Percentiles rank a stretch among this genome's conserved stretches.
These are phyloP conservation scores for Beta lomatogona DNA, from an alignment of 179 eudicot species.

Conservation along the genomic window DNA sequence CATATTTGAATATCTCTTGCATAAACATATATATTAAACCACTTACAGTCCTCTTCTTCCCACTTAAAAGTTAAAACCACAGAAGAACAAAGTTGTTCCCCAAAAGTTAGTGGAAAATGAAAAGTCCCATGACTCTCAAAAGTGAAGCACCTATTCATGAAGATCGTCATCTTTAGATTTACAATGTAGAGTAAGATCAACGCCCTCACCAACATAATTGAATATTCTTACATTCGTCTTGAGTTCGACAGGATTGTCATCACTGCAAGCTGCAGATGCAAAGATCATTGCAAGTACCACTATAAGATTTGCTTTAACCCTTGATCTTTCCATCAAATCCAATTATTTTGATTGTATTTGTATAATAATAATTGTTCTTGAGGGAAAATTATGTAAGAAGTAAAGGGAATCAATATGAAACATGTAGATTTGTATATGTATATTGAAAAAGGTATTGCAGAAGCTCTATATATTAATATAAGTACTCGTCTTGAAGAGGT, in stretches of 20 bases:
- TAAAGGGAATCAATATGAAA: not conserved
- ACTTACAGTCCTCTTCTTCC: not conserved
- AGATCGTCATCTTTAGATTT: constrained; percentile 31
- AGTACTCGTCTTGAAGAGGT: not conserved
- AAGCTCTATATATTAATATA: not conserved
- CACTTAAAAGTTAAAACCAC: constrained; percentile 20
- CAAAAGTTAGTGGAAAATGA: constrained; percentile 15
- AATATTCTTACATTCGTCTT: constrained; percentile 1
- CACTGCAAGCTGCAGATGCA: not conserved
- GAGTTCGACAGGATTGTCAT: not conserved
- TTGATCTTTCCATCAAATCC: not conserved
- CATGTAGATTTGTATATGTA: not conserved
- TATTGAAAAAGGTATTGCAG: no score
- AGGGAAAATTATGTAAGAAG: no score
- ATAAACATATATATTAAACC: constrained; percentile 1
- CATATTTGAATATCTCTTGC: not conserved
- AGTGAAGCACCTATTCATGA: not conserved
- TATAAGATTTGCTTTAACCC: not conserved
- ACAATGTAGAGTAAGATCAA: constrained; percentile 25
- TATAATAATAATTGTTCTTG: not conserved
- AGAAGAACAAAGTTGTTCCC: constrained; percentile 17
- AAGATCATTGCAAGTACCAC: not conserved
- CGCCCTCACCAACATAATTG: constrained; percentile 14
- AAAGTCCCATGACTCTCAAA: constrained; percentile 9
- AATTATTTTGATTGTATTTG: not conserved